Evolutionary conservation across 495 filamentous ascomycete species (phyloP), one percentile per base, ranked within the genome.

Genomic region (Aspergillus cavernicola): DNA sequence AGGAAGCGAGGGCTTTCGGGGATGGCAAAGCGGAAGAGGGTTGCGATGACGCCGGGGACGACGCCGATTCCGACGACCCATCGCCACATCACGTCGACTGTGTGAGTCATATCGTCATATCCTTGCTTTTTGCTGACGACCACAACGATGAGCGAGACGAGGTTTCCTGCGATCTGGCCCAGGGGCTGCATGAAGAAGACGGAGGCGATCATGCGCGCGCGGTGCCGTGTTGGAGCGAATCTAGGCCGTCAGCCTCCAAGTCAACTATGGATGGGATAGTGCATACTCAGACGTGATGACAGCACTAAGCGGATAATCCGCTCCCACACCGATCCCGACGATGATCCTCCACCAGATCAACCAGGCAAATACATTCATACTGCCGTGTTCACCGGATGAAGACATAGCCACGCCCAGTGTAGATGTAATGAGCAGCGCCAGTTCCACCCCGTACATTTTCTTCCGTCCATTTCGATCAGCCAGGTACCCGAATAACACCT

Each of bases 111-210:
- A 41, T 79, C 71, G 16, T 47, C 63, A n/a, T 46, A 50, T 2
- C 57, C 59, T 33, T 64, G 64, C 18, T 55, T 57, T 8, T 63
- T 62, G 28, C 67, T 67, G n/a, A 62, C 58, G 3, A 71, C 67
- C 19, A 80, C 68, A 1, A 77, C 71, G 33, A 78, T 66, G 0
- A 79, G 57, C 0, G 75, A 71, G 32, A 81, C 71, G 19, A 83
- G 46, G n/a, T 80, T 77, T 20, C 74, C 84, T 7, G 79, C 70
- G n/a, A 87, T 69, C 51, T 86, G 84, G 1, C 84, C 85, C 6
- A 86, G 56, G 0, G 83, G 78, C 43, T 88, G 85, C 78, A 81
- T 83, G 44, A 84, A 71, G 64, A 87, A 86, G 13, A 88, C 80
- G 4, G 77, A 77, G 7, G 80, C 81, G 64, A 88, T 71, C 84